Percentiles rank a stretch among this genome's conserved stretches.
These are phyloP conservation scores for Ophiostoma ulmi DNA, from an alignment of 2,329 filamentous ascomycete species.

Conservation along the genomic window DNA sequence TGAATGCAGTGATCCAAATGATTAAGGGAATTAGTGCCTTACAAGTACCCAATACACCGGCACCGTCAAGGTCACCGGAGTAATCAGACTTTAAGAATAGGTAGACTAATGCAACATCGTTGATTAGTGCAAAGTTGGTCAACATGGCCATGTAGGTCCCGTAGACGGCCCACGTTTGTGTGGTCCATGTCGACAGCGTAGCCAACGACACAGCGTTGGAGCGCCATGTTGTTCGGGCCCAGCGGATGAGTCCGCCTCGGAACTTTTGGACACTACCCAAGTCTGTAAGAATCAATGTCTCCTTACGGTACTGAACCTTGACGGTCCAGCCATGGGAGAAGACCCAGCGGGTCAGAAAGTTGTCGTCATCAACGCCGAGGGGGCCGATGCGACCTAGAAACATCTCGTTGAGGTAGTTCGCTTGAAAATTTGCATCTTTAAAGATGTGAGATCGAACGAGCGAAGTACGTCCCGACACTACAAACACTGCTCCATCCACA, in stretches of 20 bases:
- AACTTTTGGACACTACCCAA: slow-evolving; percentile 47
- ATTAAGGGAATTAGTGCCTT: slow-evolving; percentile 26
- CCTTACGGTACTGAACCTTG: slow-evolving; percentile 48
- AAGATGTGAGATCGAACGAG: slow-evolving; percentile 49
- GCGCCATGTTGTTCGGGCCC: slow-evolving; percentile 55
- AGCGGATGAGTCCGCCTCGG: slow-evolving; percentile 49
- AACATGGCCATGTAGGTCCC: slow-evolving; percentile 52
- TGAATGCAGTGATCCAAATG: slow-evolving; percentile 50
- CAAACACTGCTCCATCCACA: slow-evolving; percentile 55
- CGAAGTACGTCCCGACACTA: slow-evolving; percentile 52
- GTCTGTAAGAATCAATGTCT: slow-evolving; percentile 48
- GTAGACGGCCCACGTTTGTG: slow-evolving; percentile 50
- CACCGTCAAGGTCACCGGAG: not conserved
- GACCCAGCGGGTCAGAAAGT: slow-evolving; percentile 53
- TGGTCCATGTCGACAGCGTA: slow-evolving; percentile 37
- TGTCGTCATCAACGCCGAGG: slow-evolving; percentile 56
- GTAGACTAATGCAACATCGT: slow-evolving; percentile 43
- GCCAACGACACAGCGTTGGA: slow-evolving; percentile 49
- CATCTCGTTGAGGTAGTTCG: slow-evolving; percentile 44
- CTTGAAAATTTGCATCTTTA: slow-evolving; percentile 39
- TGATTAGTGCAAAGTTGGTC: slow-evolving; percentile 52
- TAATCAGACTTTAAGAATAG: slow-evolving; percentile 28
- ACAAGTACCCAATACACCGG: not conserved
- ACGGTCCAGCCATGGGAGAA: slow-evolving; percentile 49
- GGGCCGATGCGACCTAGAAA: slow-evolving; percentile 45